Percentiles rank a stretch among this genome's conserved stretches.
phyloP scores from a whole-genome alignment of 768 basidiomycete species.

The Fibroporia radiculosa region DNA sequence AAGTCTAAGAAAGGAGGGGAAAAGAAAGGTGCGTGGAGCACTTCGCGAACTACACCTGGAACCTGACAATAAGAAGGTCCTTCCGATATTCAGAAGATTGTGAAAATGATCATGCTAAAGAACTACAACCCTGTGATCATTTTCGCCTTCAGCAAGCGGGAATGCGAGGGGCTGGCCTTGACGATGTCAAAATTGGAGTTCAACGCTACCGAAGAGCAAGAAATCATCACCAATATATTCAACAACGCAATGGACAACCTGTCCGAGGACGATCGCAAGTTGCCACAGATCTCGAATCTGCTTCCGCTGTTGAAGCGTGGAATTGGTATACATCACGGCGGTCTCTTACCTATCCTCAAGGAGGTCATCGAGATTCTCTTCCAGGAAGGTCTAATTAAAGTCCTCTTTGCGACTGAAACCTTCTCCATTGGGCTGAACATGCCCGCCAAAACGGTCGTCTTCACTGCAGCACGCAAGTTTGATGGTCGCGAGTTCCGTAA shows the following conservation, averaged over 20 bases:
- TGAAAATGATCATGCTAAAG: conserved; percentile 97
- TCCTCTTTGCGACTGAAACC: conserved; percentile 96
- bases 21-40: conserved; percentile 62
- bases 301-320: conserved; percentile 91
- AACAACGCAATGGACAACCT: conserved; percentile 90
- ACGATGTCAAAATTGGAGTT: conserved; percentile 94
- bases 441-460: conserved; percentile 99
- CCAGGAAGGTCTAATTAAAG: conserved; percentile 97
- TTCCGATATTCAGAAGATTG: conserved; percentile 95
- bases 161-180: conserved; percentile 90
- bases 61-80: conserved; percentile 40
- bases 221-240: conserved; percentile 81
- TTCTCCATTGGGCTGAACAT: conserved; percentile 98
- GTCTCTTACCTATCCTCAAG: conserved; percentile 93
- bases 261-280: conserved; percentile 74
- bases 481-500: conserved; percentile 94
- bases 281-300: conserved; percentile 91
- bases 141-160: conserved; percentile 96
- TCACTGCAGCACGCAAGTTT: conserved; percentile 91
- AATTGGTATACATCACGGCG: conserved; percentile 97
- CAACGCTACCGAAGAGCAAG: conserved; percentile 88
- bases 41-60: not conserved
- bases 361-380: conserved; percentile 99
- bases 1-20: conserved; percentile 91
- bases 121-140: conserved; percentile 98